Conservation (phyloP, 1,139 yeast species). For the Pneumocystis sp. region DNA sequence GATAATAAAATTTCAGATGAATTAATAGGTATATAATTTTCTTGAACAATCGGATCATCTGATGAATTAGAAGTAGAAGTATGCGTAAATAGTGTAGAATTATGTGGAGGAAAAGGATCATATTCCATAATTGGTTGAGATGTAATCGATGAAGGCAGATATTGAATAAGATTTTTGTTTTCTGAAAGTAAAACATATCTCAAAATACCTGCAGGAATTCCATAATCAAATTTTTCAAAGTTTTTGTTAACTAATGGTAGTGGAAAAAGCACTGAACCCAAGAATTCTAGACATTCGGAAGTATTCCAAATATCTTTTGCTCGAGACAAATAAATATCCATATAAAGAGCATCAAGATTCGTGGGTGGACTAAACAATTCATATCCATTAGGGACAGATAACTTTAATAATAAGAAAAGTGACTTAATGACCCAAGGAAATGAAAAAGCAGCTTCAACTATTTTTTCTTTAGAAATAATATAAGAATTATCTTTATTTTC, state of each 20-base stretch:
- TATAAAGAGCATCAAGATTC: conserved; percentile 14
- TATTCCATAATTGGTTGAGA: conserved; percentile 5
- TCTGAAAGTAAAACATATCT: conserved; percentile 20
- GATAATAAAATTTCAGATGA: not conserved
- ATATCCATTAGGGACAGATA: conserved; percentile 12
- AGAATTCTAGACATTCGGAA: conserved; percentile 14
- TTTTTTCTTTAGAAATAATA: conserved; percentile 33
- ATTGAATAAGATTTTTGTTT: conserved; percentile 6
- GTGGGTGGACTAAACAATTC: conserved; percentile 13
- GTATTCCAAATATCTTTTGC: conserved; percentile 19
- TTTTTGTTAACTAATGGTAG: conserved; percentile 10
- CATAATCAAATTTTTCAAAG: conserved; percentile 11
- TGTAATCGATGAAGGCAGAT: conserved; percentile 6
- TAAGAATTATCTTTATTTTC: conserved; percentile 24
- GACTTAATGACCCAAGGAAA: conserved; percentile 49
- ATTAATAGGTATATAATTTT: not conserved
- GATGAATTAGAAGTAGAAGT: not conserved
- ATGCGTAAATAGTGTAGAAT: conserved; percentile 3
- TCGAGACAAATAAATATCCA: conserved; percentile 18
- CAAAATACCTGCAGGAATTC: conserved; percentile 17
- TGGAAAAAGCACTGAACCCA: conserved; percentile 12
- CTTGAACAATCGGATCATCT: not conserved
- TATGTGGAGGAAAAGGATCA: conserved; percentile 12
- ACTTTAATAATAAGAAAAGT: conserved; percentile 33
- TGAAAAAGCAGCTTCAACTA: conserved; percentile 36